Evolutionary conservation across 2,329 filamentous ascomycete genomes (phyloP), one percentile per base, ranked within the genome.

Genomic region (Clonostachys chloroleuca): DNA sequence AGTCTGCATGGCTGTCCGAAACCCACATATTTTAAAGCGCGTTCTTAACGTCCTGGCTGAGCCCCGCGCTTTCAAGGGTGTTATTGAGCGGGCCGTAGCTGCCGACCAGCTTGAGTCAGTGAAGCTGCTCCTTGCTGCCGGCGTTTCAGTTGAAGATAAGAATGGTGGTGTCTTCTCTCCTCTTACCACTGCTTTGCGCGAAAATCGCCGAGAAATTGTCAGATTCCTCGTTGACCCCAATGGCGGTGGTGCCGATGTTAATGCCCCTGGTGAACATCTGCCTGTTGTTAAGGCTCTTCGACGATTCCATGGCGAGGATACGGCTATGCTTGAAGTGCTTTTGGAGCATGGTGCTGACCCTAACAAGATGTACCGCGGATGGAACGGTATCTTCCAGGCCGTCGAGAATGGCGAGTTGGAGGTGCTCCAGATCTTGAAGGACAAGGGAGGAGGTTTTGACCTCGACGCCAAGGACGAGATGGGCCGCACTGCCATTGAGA

Each of bases 161-260:
- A 87, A 85, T 57, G 84, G 83, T 17, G 85, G 85, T 46, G 84
- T 87, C 43, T 89, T 88, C 67, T 86, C 81, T 1, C 81, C 83
- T 0, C 72, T 87, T 5, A 87, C 83, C 0, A 84, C 81, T 0
- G 81, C 82, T 9, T 80, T 87, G 47, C 80, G 83, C 12, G 84
- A 87, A 61, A 69, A 79, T 24, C 73, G 74, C 54, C 78, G 74
- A 41, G 75, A 78, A 1, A 86, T 87, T 47, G 80, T 85, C 39
- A 62, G 61, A 5, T 87, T 73, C 65, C 73, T 87, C 10, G 69
- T 87, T 48, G 73, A 79, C 43, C 76, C 83, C 51, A 82, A 75
- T 2, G 75, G 75, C 9, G 47, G 47, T 8, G 42, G 42, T 34
- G 84, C 83, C 0, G 81, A 87, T 55, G 74, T 81, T 41, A 87